These are phyloP conservation scores for Cladosporium sp. DNA, from an alignment of 2,329 filamentous ascomycete genomes.

Conservation along the genomic window DNA sequence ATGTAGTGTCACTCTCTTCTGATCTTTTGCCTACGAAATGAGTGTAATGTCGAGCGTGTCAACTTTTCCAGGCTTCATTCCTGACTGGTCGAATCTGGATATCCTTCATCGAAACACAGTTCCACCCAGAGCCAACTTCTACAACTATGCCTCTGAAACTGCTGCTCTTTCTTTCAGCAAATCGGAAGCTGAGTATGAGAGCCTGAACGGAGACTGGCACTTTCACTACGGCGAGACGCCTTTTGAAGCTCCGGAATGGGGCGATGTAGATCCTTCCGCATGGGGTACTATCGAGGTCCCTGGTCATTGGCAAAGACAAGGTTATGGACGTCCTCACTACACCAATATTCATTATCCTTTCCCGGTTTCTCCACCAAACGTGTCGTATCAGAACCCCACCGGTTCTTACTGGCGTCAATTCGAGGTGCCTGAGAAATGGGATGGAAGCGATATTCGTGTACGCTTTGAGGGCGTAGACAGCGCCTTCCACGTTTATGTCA, in stretches of 20 bases:
- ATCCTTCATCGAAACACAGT: constrained; percentile 10
- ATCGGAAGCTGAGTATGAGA: constrained; percentile 5
- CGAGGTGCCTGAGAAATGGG: constrained; percentile 47
- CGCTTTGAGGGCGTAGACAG: constrained; percentile 68
- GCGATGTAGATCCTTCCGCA: constrained; percentile 13
- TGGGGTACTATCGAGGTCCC: constrained; percentile 59
- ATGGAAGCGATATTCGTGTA: constrained; percentile 52
- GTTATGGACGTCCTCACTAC: constrained; percentile 65
- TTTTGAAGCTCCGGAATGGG: constrained; percentile 6
- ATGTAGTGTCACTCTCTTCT: not conserved
- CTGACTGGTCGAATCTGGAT: constrained; percentile 13
- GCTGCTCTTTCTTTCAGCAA: constrained; percentile 6
- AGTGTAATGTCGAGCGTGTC: constrained; percentile 8
- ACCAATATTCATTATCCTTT: constrained; percentile 65
- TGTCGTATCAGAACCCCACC: constrained; percentile 59
- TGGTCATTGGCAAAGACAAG: constrained; percentile 66
- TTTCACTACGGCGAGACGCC: constrained; percentile 3
- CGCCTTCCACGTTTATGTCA: constrained; percentile 65
- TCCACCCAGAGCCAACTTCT: constrained; percentile 8
- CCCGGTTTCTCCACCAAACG: constrained; percentile 59
- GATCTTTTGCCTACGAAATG: not conserved
- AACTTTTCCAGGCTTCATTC: constrained; percentile 9
- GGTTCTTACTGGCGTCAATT: constrained; percentile 58
- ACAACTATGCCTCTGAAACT: constrained; percentile 10
- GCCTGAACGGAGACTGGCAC: constrained; percentile 5